Base-by-base conservation (phyloP, 2,329 filamentous ascomycete genomes). In the Beauveria caledonica region DNA sequence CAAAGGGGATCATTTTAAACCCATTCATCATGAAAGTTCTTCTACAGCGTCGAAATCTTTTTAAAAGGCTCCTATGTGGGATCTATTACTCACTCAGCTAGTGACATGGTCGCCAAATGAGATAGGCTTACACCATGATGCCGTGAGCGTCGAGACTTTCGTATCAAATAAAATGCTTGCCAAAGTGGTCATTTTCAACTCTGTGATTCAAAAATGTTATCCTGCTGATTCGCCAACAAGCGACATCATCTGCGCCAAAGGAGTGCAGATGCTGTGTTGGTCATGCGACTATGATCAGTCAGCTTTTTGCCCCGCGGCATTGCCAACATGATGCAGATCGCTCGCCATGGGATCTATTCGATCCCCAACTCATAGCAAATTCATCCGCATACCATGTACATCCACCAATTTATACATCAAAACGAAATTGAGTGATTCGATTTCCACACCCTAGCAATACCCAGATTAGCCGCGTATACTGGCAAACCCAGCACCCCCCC, bases 301-400 rank as follows among this genome's bases (percentile, higher is more conserved):
- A 59, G 56, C 56, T 51, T 44, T 48, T 49, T 52, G 56, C 56
- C 56, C 56, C 56, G 56, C 56, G 56, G 50, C 58, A 54, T 60
- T 42, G 50, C 50, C 58, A 52, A 45, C 25, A 58, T 19, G 56
- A 58, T 27, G 9, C 21, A 39, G 39, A 59, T 59, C 56, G 48
- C 39, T 52, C 46, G 48, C n/a, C 46, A 52, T 59, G 23, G 11
- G 25, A 25, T 50, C 17, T 19, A n/a, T 23, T 39, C 8, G 3
- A 5, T 33, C 11, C 19, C 25, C 21, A 23, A n/a, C 33, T 42
- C 21, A 21, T 4, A 11, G 17, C 3, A n/a, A 33, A 19, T 27
- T 15, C 17, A 21, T 49, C 11, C 54, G n/a, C 39, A 25, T 15
- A 36, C n/a, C n/a, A n/a, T n/a, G n/a, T 44, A 23, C 39, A 36